Percentiles rank a stretch among this genome's conserved stretches.
These are phyloP conservation scores for Clarireedia sp. DNA, from an alignment of 2,329 filamentous ascomycete genomes.

Conservation along the genomic window DNA sequence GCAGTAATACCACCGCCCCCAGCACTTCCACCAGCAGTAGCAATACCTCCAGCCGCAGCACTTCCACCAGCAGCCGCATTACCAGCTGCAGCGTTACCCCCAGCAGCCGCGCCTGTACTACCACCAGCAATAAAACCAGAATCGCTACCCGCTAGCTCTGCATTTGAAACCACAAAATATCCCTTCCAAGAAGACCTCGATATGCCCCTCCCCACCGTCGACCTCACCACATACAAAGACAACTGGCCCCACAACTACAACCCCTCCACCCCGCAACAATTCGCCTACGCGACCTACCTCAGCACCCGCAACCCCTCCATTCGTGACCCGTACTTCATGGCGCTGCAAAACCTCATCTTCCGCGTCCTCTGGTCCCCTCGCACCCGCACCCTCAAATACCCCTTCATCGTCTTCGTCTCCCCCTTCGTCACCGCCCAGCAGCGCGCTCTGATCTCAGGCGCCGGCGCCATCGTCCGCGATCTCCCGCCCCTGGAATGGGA, in stretches of 20 bases:
- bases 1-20: no score
- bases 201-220: neutral
- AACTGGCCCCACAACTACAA: slow-evolving; percentile 9
- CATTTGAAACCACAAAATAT: slow-evolving; percentile 3
- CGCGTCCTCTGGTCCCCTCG: slow-evolving; percentile 12
- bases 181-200: slow-evolving; percentile 5
- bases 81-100: neutral
- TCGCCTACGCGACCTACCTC: slow-evolving; percentile 13
- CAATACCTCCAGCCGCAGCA: neutral
- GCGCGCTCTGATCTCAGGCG: slow-evolving; percentile 8
- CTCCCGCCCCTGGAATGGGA: slow-evolving; percentile 10
- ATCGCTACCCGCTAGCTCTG: neutral
- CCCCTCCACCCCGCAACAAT: slow-evolving; percentile 33
- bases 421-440: slow-evolving; percentile 10
- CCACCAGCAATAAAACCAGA: neutral
- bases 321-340: slow-evolving; percentile 14
- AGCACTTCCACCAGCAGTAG: no score
- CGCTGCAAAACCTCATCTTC: slow-evolving; percentile 13
- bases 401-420: slow-evolving; percentile 15
- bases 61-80: neutral
- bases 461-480: slow-evolving; percentile 13
- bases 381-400: slow-evolving; percentile 6
- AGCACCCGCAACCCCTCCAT: slow-evolving; percentile 10
- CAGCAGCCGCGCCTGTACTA: neutral
- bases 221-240: neutral